Evolutionary conservation across 495 filamentous ascomycete genomes (phyloP), one percentile per base, ranked within the genome.

Genomic region (Penicillium fimorum): DNA sequence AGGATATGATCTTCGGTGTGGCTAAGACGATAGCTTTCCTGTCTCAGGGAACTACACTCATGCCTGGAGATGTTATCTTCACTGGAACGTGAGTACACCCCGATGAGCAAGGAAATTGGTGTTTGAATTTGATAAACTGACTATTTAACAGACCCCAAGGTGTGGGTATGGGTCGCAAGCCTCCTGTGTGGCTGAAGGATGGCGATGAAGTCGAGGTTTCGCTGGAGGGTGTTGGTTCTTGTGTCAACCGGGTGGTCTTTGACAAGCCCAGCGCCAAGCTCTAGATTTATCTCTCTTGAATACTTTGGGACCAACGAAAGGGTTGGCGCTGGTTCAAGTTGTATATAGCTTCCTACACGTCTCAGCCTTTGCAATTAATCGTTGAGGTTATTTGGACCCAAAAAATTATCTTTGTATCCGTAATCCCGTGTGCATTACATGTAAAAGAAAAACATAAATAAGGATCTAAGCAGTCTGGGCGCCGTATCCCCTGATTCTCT

Each of bases 1-100:
- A 77, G 47, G 91, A 94, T 68, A 89, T 91, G 87, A 88, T 94
- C 50, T 96, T 94, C 69, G 76, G 80, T 49, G 86, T 94, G 22
- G 84, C 79, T 22, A 76, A 89, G 70, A 90, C 84, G 2, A 85
- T 94, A 57, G 72, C 85, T 0, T 90, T 92, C 61, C 67, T 96
- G 41, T 89, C 84, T 53, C 87, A 84, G 65, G 89, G 90, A 30
- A 89, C 87, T 15, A 93, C 90, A 13, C 68, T 94, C 25, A 63
- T 89, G 46, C 89, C 88, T 9, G 91, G 91, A 3, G 90, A 93
- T 72, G 37, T 93, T 49, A 91, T 95, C 49, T 92, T 92, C 59
- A 93, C 90, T 38, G 90, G 90, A 70, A 95, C 90, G 79, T 87
- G 70, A 82, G 85, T 84, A 41, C 32, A 18, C 11, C 27, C 11